Evolutionary conservation across 441 rosid species (phyloP).

Genomic region (Erysimum pusillum): DNA sequence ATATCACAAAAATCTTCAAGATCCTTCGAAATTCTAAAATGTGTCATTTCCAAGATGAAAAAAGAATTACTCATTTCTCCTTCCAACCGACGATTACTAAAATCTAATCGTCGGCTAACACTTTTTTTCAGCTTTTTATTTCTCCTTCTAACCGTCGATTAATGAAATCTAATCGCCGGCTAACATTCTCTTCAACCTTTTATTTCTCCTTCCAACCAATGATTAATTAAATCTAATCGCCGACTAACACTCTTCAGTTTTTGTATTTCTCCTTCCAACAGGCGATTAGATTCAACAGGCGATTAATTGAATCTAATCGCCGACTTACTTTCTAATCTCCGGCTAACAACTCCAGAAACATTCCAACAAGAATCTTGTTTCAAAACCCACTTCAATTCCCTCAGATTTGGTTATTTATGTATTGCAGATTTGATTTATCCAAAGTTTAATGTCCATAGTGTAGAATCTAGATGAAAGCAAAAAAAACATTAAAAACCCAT

Average conservation of each 20-base stretch:
- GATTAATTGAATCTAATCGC: not conserved
- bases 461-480: not conserved
- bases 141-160: not conserved
- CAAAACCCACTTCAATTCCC: not conserved
- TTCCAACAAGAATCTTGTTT: not conserved
- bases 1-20: too few relatives aligned
- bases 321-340: too few relatives aligned
- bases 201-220: not conserved
- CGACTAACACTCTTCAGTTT: not conserved
- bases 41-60: not conserved
- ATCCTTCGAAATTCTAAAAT: not conserved
- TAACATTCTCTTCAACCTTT: not conserved
- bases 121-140: not conserved
- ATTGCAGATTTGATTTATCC: not conserved
- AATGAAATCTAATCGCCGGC: not conserved
- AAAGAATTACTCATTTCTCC: not conserved
- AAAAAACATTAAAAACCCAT: not conserved
- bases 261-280: not conserved
- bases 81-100: not conserved
- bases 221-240: not conserved
- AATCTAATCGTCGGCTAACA: not conserved
- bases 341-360: too few relatives aligned
- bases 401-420: not conserved
- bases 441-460: not conserved
- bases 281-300: not conserved